phyloP scores from a whole-genome alignment of 805 yeast species.

The Candida suzukii region DNA sequence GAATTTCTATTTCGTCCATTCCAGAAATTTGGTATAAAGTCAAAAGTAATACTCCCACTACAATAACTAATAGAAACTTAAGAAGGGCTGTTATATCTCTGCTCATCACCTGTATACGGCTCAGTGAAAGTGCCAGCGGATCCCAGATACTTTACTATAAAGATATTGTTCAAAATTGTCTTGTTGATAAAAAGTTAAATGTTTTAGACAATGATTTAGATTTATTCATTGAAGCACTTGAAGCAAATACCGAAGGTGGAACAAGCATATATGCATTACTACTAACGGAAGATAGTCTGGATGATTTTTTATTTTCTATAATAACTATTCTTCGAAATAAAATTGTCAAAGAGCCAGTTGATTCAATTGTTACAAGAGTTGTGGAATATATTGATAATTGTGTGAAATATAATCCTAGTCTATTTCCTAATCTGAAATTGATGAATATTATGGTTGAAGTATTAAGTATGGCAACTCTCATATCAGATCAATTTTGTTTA shows the following conservation, averaged over 20 bases:
- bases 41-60: constrained; percentile 39
- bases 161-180: constrained; percentile 41
- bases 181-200: constrained; percentile 44
- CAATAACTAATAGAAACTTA: constrained; percentile 20
- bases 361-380: not conserved
- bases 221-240: constrained; percentile 40
- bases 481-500: constrained; percentile 8
- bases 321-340: not conserved
- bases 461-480: constrained; percentile 7
- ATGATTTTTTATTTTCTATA: constrained; percentile 6
- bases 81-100: constrained; percentile 47
- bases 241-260: constrained; percentile 36
- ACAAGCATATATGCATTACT: constrained; percentile 16
- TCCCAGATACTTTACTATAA: constrained; percentile 50
- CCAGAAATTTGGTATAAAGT: constrained; percentile 76
- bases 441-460: constrained; percentile 4
- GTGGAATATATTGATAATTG: constrained; percentile 8
- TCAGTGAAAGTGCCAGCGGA: constrained; percentile 43
- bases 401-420: constrained; percentile 13
- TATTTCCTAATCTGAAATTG: constrained; percentile 11
- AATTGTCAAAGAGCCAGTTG: not conserved
- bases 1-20: constrained; percentile 47
- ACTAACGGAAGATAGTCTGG: constrained; percentile 12
- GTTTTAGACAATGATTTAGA: constrained; percentile 26
- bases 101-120: constrained; percentile 46